These are phyloP conservation scores for Aspergillus sergii DNA, from an alignment of 2,329 filamentous ascomycete species.

Conservation along the genomic window DNA sequence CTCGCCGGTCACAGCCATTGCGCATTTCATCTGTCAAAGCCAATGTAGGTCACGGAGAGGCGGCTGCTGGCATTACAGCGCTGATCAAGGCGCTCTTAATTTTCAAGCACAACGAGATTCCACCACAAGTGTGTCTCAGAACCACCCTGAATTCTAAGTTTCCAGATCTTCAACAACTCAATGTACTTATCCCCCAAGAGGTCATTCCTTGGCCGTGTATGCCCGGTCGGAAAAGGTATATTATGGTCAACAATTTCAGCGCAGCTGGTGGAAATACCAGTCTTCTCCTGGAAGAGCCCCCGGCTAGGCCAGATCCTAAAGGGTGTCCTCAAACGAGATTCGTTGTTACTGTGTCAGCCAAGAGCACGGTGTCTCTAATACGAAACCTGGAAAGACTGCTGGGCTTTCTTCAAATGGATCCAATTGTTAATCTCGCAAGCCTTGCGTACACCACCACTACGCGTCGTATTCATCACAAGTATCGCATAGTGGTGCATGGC, in stretches of 20 bases:
- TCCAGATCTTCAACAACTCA: slow-evolving; percentile 31
- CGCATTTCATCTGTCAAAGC: slow-evolving; percentile 36
- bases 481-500: slow-evolving; percentile 11
- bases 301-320: slow-evolving; percentile 52
- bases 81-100: slow-evolving; percentile 67
- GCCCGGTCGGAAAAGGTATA: slow-evolving; percentile 30
- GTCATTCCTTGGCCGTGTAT: slow-evolving; percentile 30
- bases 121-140: slow-evolving; percentile 70
- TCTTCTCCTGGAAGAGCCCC: slow-evolving; percentile 63
- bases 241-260: slow-evolving; percentile 66
- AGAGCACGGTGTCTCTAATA: slow-evolving; percentile 47
- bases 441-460: slow-evolving; percentile 69
- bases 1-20: slow-evolving; percentile 43
- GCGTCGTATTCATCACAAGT: slow-evolving; percentile 39
- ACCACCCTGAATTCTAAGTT: slow-evolving; percentile 37
- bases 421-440: slow-evolving; percentile 26
- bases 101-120: slow-evolving; percentile 64
- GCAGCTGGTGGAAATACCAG: slow-evolving; percentile 72
- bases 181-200: slow-evolving; percentile 46
- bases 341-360: slow-evolving; percentile 60
- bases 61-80: slow-evolving; percentile 34
- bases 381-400: slow-evolving; percentile 59
- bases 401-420: slow-evolving; percentile 35
- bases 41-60: slow-evolving; percentile 50
- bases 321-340: slow-evolving; percentile 54